These are phyloP conservation scores for Neurospora sp. DNA, from an alignment of 495 filamentous ascomycete species.

Conservation along the genomic window DNA sequence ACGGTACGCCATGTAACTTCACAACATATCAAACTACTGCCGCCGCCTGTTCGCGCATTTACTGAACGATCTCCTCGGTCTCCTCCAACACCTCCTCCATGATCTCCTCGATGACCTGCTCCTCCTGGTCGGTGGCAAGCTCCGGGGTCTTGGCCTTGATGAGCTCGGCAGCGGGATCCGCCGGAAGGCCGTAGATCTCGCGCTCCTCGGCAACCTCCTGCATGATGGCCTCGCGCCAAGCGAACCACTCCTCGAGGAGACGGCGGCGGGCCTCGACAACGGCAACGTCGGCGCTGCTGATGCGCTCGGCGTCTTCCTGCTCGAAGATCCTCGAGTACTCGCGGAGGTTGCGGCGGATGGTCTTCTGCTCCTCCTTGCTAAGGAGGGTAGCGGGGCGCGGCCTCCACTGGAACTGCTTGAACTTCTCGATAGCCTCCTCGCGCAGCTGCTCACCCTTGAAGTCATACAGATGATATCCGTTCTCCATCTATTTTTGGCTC, in stretches of 20 bases:
- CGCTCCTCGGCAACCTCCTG: slow-evolving; percentile 66
- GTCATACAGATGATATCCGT: slow-evolving; percentile 95
- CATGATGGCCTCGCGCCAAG: slow-evolving; percentile 69
- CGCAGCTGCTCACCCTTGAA: slow-evolving; percentile 84
- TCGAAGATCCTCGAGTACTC: slow-evolving; percentile 94
- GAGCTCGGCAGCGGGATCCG: slow-evolving; percentile 49
- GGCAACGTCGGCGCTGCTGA: slow-evolving; percentile 83
- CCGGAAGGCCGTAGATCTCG: slow-evolving; percentile 52
- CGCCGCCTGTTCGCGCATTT: slow-evolving; percentile 1
- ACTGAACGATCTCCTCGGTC: slow-evolving; percentile 59
- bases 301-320: slow-evolving; percentile 84
- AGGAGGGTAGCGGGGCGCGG: slow-evolving; percentile 84
- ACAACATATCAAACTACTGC: not conserved
- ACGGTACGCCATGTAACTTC: not conserved
- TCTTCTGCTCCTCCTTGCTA: slow-evolving; percentile 89
- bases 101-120: slow-evolving; percentile 72
- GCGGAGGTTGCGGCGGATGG: slow-evolving; percentile 93
- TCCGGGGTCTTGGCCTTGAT: slow-evolving; percentile 36
- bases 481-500: slow-evolving; percentile 70
- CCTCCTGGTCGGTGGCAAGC: slow-evolving; percentile 49
- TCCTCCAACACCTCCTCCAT: slow-evolving; percentile 94
- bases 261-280: slow-evolving; percentile 81
- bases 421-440: slow-evolving; percentile 88
- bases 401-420: slow-evolving; percentile 95
- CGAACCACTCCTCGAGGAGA: slow-evolving; percentile 79